phyloP scores from a whole-genome alignment of 805 yeast species.

The Suhomyces kilbournensis region DNA sequence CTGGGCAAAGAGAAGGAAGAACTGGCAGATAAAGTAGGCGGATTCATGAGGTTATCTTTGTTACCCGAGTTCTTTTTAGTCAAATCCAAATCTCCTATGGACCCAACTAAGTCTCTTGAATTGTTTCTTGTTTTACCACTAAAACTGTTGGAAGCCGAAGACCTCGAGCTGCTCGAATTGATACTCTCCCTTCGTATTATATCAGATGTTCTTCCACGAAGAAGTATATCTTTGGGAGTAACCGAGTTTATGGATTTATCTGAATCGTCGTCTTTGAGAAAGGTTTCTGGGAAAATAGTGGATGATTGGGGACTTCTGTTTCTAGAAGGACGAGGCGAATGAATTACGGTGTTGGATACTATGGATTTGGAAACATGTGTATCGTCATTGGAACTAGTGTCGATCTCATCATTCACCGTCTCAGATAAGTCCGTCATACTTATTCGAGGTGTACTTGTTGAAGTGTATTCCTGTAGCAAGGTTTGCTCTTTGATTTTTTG shows the following conservation, averaged over 20 bases:
- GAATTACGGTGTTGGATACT: constrained; percentile 12
- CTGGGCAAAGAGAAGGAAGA: constrained; percentile 49
- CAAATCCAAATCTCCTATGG: constrained; percentile 28
- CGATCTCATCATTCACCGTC: not conserved
- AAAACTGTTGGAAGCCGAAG: constrained; percentile 11
- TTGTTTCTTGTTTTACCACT: constrained; percentile 4
- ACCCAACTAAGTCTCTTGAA: constrained; percentile 20
- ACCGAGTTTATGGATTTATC: constrained; percentile 21
- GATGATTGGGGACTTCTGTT: constrained; percentile 24
- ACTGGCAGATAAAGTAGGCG: constrained; percentile 10
- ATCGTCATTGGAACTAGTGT: not conserved
- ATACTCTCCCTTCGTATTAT: constrained; percentile 3
- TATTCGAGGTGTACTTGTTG: constrained; percentile 3
- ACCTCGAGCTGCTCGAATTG: constrained; percentile 16
- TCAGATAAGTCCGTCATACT: constrained; percentile 2
- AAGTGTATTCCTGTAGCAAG: constrained; percentile 9
- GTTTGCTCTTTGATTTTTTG: constrained; percentile 46
- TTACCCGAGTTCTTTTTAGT: constrained; percentile 18
- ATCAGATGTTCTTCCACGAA: constrained; percentile 19
- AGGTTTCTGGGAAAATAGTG: constrained; percentile 13
- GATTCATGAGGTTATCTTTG: not conserved
- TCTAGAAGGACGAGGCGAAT: constrained; percentile 37
- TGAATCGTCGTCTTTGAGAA: constrained; percentile 10
- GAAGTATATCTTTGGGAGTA: constrained; percentile 46
- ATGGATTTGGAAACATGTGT: not conserved